A percentile compares a stretch with the other conserved stretches of the same genome.
Evolutionary conservation across 805 yeast species (phyloP).

Genomic region (Lipomyces spencermartinsiae): DNA sequence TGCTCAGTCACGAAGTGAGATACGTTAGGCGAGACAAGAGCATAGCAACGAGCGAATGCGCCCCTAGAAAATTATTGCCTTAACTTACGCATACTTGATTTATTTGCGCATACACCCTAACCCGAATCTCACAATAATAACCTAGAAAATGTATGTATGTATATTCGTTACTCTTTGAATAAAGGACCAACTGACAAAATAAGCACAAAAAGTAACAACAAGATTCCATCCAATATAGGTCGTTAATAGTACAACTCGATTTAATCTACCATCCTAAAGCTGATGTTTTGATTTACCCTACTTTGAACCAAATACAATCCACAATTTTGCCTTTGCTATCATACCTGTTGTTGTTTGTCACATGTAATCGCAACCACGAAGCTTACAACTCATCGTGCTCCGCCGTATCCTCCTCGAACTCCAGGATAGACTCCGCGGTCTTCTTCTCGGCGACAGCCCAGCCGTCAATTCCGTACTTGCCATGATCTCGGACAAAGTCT

Average conservation of each 20-base stretch:
- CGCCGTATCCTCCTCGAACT: slow-evolving; percentile 40
- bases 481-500: slow-evolving; percentile 71
- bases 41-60: no score
- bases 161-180: no score
- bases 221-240: neutral
- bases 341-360: neutral
- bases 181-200: no score
- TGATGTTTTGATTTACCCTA: neutral
- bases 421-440: slow-evolving; percentile 36
- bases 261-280: no score
- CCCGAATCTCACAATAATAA: no score
- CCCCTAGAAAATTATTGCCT: no score
- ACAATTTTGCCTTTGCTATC: neutral
- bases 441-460: slow-evolving; percentile 46
- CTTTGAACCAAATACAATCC: neutral
- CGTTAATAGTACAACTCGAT: neutral
- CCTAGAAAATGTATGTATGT: no score
- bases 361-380: neutral
- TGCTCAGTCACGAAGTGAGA: neutral
- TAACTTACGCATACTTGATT: no score
- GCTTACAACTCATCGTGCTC: slow-evolving; percentile 40
- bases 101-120: no score
- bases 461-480: slow-evolving; percentile 68
- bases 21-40: no score
- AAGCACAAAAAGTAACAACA: neutral